Evolutionary conservation across 2,329 filamentous ascomycete genomes (phyloP).

Genomic region (Pyricularia sp.): DNA sequence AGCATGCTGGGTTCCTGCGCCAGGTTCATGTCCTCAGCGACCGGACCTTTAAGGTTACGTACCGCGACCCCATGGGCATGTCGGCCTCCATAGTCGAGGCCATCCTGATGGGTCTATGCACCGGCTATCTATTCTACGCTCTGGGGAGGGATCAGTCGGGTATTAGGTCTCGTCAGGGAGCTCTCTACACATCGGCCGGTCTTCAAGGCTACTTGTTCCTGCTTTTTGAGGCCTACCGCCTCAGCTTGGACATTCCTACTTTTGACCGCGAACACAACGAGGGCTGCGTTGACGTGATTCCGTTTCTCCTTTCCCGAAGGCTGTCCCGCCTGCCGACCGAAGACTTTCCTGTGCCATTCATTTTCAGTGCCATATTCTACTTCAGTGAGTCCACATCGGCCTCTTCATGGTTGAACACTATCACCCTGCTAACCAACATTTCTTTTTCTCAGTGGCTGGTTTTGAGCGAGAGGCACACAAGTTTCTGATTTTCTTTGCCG

Average conservation of each 20-base stretch:
- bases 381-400: conserved; percentile 35
- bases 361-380: conserved; percentile 65
- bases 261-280: conserved; percentile 71
- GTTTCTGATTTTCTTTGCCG: conserved; percentile 64
- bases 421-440: not conserved
- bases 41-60: conserved; percentile 61
- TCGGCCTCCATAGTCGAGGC: conserved; percentile 61
- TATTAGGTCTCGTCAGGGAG: conserved; percentile 64
- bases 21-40: conserved; percentile 59
- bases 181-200: conserved; percentile 60
- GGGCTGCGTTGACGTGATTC: conserved; percentile 59
- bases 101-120: conserved; percentile 59
- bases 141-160: conserved; percentile 58
- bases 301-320: conserved; percentile 61
- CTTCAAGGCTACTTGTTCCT: conserved; percentile 70
- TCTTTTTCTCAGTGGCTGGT: conserved; percentile 48
- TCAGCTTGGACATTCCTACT: conserved; percentile 64
- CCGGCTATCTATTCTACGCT: conserved; percentile 63
- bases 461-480: conserved; percentile 53
- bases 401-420: not conserved
- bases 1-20: conserved; percentile 47
- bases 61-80: conserved; percentile 71
- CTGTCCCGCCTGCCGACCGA: conserved; percentile 61
- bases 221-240: conserved; percentile 65
- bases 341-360: conserved; percentile 61